These are phyloP conservation scores for Chlamydomonas sphaeroides DNA, from an alignment of 139 green algal genomes.

Conservation along the genomic window DNA sequence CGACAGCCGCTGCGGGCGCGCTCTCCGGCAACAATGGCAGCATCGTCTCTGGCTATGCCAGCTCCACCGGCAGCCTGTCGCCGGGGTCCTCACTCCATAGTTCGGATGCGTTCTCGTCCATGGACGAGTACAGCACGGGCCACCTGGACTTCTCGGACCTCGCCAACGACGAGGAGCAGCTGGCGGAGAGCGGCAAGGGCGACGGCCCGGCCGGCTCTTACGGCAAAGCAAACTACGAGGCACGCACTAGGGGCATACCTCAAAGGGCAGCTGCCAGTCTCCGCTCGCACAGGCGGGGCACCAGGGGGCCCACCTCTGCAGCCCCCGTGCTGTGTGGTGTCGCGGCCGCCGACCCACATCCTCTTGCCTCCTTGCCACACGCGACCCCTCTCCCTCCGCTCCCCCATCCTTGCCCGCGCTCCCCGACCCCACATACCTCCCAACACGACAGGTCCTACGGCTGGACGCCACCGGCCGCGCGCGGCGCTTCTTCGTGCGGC, in stretches of 20 bases:
- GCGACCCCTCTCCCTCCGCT: background rate
- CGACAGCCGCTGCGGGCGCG: constrained; percentile 13
- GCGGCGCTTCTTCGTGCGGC: constrained; percentile 76
- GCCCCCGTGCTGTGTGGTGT: too few relatives aligned
- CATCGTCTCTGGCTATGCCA: constrained; percentile 24
- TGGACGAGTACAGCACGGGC: constrained; percentile 37
- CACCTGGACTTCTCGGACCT: constrained; percentile 40
- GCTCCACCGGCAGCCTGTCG: background rate
- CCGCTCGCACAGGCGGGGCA: too few relatives aligned
- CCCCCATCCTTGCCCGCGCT: background rate
- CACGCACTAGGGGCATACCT: too few relatives aligned
- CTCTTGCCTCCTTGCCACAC: too few relatives aligned
- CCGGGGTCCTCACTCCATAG: too few relatives aligned
- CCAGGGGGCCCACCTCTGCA: too few relatives aligned
- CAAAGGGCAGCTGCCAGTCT: too few relatives aligned
- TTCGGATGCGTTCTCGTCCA: background rate
- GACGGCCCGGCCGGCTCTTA: constrained; percentile 5
- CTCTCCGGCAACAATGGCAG: constrained; percentile 20
- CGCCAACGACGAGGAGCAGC: background rate
- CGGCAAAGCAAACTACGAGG: constrained; percentile 41
- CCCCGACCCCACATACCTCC: too few relatives aligned
- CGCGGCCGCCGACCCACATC: too few relatives aligned
- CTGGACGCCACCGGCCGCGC: constrained; percentile 70
- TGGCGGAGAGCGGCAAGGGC: background rate
- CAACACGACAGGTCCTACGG: constrained; percentile 67